Evolutionary conservation across 1,284 basidiomycete genomes (phyloP).

Genomic region (Malassezia furfur): DNA sequence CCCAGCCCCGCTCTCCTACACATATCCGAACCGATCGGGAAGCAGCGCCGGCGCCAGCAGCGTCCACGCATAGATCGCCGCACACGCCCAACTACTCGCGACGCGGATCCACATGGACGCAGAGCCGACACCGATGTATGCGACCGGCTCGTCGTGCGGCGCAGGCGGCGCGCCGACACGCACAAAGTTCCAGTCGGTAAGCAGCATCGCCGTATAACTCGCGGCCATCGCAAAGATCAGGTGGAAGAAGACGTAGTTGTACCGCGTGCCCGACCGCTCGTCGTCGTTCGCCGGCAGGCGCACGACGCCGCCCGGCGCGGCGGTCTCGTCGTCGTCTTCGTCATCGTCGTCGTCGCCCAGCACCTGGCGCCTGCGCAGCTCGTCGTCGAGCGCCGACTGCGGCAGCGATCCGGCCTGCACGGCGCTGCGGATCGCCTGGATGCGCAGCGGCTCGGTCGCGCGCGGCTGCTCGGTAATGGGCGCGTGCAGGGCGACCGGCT

Average conservation of each 20-base stretch:
- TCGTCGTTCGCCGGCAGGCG: constrained; percentile 69
- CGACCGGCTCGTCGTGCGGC: constrained; percentile 57
- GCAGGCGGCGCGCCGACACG: constrained; percentile 27
- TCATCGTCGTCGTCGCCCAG: neutral
- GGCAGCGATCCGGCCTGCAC: constrained; percentile 92
- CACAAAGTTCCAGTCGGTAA: constrained; percentile 74
- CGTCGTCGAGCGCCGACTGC: constrained; percentile 76
- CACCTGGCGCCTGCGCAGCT: constrained; percentile 48
- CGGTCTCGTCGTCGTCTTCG: constrained; percentile 65
- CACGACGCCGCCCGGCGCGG: constrained; percentile 29
- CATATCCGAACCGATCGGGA: constrained; percentile 11
- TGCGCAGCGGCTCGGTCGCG: constrained; percentile 74
- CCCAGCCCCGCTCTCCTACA: too few relatives aligned
- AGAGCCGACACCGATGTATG: constrained; percentile 88
- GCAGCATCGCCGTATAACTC: constrained; percentile 97
- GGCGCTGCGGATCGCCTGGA: constrained; percentile 87
- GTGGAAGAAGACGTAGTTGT: constrained; percentile 98
- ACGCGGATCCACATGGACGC: constrained; percentile 99
- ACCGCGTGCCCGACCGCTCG: constrained; percentile 88
- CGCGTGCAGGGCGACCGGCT: constrained; percentile 31
- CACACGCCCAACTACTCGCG: constrained; percentile 64
- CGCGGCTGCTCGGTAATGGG: constrained; percentile 66
- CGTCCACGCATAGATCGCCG: constrained; percentile 26
- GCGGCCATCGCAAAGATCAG: constrained; percentile 88
- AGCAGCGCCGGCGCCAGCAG: constrained; percentile 8